Percentiles rank a stretch among this genome's conserved stretches.
phyloP scores from a whole-genome alignment of 2,329 filamentous ascomycete genomes.

The Cladosporium cucumerinum region DNA sequence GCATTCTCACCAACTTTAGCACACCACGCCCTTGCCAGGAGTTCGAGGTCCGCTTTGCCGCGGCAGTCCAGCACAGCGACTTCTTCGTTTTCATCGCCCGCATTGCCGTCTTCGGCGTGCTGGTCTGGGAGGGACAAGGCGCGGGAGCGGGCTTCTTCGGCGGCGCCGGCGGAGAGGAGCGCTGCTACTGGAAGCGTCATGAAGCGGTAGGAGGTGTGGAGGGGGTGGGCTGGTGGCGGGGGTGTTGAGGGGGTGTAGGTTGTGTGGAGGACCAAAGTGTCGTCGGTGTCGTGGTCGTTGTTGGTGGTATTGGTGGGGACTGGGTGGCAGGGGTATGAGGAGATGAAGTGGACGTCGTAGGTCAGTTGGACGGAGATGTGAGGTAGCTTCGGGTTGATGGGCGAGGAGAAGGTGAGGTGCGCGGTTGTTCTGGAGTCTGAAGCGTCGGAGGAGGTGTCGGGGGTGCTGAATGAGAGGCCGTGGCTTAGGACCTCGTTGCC shows the following conservation, averaged over 20 bases:
- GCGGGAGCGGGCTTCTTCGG: conserved; percentile 14
- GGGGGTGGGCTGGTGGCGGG: conserved; percentile 37
- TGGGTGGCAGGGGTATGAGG: conserved; percentile 50
- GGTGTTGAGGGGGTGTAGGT: conserved; percentile 24
- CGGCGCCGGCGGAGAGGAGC: conserved; percentile 20
- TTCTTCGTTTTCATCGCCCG: conserved; percentile 26
- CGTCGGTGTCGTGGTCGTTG: background rate
- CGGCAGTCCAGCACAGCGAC: conserved; percentile 48
- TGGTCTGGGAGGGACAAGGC: conserved; percentile 15
- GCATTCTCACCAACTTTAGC: conserved; percentile 73
- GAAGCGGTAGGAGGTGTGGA: conserved; percentile 40
- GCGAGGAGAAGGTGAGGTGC: conserved; percentile 34
- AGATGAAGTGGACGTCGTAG: conserved; percentile 54
- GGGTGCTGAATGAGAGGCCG: conserved; percentile 22
- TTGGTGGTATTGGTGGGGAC: background rate
- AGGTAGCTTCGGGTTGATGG: conserved; percentile 20
- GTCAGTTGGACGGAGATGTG: conserved; percentile 39
- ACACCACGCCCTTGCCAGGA: conserved; percentile 69
- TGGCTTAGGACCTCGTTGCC: conserved; percentile 29
- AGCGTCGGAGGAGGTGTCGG: background rate
- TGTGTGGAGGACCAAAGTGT: background rate
- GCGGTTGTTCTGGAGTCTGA: conserved; percentile 9
- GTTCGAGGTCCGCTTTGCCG: conserved; percentile 63
- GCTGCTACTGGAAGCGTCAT: conserved; percentile 35
- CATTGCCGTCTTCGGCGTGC: background rate